Conservation (phyloP, 129 eudicot genomes). For the Tagetes patula region DNA sequence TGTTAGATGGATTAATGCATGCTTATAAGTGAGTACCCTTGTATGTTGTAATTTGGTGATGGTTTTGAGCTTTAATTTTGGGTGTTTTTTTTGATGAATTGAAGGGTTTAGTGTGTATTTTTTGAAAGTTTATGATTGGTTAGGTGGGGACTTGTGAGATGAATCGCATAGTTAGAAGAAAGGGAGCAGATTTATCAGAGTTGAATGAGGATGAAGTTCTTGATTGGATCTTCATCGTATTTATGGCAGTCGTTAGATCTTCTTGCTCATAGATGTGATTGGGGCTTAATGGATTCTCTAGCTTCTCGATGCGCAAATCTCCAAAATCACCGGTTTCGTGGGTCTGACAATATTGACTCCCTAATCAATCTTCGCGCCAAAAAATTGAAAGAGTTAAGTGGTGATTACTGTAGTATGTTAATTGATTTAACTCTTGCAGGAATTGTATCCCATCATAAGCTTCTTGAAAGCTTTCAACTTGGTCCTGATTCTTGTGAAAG, state of each 20-base stretch:
- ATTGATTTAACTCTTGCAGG: constrained; percentile 76
- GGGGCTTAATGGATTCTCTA: constrained; percentile 45
- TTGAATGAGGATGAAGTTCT: constrained; percentile 40
- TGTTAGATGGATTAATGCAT: constrained; percentile 32
- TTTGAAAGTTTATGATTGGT: background rate
- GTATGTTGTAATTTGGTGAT: background rate
- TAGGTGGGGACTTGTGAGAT: constrained; percentile 31
- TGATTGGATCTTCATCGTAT: constrained; percentile 75
- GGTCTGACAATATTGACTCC: constrained; percentile 74
- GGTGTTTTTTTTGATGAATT: background rate
- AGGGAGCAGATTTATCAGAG: constrained; percentile 36
- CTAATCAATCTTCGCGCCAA: constrained; percentile 64
- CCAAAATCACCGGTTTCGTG: constrained; percentile 72
- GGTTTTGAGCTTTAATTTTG: constrained; percentile 18
- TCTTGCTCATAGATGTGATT: constrained; percentile 72
- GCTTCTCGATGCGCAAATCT: constrained; percentile 66
- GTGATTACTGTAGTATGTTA: constrained; percentile 69
- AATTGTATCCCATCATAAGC: constrained; percentile 74
- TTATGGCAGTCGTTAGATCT: constrained; percentile 81
- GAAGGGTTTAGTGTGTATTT: too few species aligned
- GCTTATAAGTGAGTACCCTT: constrained; percentile 4
- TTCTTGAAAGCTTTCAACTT: constrained; percentile 68
- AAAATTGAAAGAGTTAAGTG: constrained; percentile 63
- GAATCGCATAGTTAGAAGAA: constrained; percentile 72
- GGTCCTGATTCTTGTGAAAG: constrained; percentile 79